phyloP scores from a whole-genome alignment of 345 rosid species.

The Eucalyptus polyanthemos region DNA sequence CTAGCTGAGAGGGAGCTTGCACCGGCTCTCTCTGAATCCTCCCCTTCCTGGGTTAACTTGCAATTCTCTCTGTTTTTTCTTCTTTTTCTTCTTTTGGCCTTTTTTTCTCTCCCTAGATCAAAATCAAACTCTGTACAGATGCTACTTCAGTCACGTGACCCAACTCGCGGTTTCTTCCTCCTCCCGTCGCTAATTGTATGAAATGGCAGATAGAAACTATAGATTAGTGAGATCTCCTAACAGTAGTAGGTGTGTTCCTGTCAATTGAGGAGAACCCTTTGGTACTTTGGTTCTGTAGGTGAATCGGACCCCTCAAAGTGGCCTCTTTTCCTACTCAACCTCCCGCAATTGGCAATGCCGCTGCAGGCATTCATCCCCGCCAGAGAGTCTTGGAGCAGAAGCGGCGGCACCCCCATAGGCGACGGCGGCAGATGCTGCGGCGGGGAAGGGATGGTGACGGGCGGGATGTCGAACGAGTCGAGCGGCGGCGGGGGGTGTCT shows the following conservation, averaged over 20 bases:
- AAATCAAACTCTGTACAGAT: neutral
- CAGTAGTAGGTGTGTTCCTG: neutral
- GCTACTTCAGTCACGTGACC: neutral
- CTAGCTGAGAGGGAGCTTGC: neutral
- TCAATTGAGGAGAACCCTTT: neutral
- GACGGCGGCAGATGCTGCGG: slow-evolving; percentile 22
- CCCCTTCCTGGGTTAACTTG: neutral
- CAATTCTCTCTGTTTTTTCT: neutral
- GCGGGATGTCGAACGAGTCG: slow-evolving; percentile 87
- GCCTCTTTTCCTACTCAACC: slow-evolving; percentile 53
- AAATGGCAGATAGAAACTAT: neutral
- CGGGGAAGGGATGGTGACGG: slow-evolving; percentile 53
- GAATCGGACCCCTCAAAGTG: slow-evolving; percentile 42
- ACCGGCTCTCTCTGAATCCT: neutral
- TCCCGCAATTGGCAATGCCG: slow-evolving; percentile 23
- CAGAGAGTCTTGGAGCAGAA: slow-evolving; percentile 23
- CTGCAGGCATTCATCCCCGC: neutral
- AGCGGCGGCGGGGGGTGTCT: slow-evolving; percentile 95
- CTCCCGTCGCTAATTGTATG: neutral
- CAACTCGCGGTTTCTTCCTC: neutral
- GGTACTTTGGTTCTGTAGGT: slow-evolving; percentile 48
- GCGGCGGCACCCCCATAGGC: neutral
- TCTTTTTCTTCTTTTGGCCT: neutral
- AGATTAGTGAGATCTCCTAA: neutral
- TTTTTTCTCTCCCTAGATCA: neutral